A percentile compares a stretch with the other conserved stretches of the same genome.
These are phyloP conservation scores for Aspergillus ustus DNA, from an alignment of 2,329 filamentous ascomycete genomes.

Conservation along the genomic window DNA sequence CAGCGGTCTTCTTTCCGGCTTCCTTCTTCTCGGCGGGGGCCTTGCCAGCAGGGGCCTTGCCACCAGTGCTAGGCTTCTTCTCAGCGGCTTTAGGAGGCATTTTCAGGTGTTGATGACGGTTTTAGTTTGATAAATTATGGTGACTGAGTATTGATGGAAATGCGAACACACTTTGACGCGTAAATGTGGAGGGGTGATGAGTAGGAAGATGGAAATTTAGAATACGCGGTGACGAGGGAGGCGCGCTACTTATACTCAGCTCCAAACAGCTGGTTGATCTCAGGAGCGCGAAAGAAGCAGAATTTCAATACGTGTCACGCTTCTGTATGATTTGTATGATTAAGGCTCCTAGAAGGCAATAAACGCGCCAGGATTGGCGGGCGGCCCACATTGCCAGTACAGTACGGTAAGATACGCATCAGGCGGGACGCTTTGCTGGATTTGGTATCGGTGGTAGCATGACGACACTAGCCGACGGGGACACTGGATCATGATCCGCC, in stretches of 20 bases:
- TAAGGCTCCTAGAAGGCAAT: slow-evolving; percentile 35
- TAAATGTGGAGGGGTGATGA: slow-evolving; percentile 35
- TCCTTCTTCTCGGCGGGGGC: slow-evolving; percentile 98
- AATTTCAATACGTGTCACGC: slow-evolving; percentile 52
- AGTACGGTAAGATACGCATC: slow-evolving; percentile 28
- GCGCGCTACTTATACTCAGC: slow-evolving; percentile 52
- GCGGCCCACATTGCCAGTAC: slow-evolving; percentile 24
- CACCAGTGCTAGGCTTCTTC: slow-evolving; percentile 93
- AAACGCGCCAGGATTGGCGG: slow-evolving; percentile 11
- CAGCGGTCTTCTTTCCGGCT: slow-evolving; percentile 95
- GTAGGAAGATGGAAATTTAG: slow-evolving; percentile 37
- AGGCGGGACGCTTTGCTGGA: slow-evolving; percentile 35
- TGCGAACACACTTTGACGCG: slow-evolving; percentile 34
- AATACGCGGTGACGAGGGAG: slow-evolving; percentile 48
- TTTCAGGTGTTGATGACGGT: slow-evolving; percentile 53
- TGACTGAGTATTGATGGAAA: slow-evolving; percentile 19
- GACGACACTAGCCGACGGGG: slow-evolving; percentile 21
- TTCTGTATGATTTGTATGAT: slow-evolving; percentile 53
- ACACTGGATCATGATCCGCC: slow-evolving; percentile 36
- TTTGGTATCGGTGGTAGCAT: slow-evolving; percentile 28
- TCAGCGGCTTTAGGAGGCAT: slow-evolving; percentile 98
- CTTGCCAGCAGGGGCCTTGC: slow-evolving; percentile 84
- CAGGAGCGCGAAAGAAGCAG: slow-evolving; percentile 46
- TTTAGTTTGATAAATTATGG: slow-evolving; percentile 30
- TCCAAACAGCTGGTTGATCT: slow-evolving; percentile 50